Conservation (phyloP, 1,284 basidiomycete species). For the Leccinum subrobustum region DNA sequence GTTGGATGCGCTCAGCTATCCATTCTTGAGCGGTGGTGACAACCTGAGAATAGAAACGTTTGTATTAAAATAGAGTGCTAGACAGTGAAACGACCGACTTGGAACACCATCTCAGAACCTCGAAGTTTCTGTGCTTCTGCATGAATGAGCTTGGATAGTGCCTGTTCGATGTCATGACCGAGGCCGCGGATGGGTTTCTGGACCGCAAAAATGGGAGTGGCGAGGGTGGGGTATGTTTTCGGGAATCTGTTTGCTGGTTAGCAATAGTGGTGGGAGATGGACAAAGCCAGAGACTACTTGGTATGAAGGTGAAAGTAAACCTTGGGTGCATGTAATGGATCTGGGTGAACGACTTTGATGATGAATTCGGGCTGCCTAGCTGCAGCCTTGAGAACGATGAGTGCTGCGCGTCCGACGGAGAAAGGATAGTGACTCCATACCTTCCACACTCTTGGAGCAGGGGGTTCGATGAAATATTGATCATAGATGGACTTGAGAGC, state of each 20-base stretch:
- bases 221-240: constrained; percentile 71
- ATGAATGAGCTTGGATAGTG: constrained; percentile 56
- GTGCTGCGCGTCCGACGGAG: constrained; percentile 9
- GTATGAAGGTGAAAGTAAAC: constrained; percentile 64
- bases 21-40: constrained; percentile 68
- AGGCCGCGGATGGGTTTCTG: constrained; percentile 63
- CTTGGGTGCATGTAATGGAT: constrained; percentile 50
- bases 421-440: constrained; percentile 36
- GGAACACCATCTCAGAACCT: constrained; percentile 73
- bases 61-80: not conserved
- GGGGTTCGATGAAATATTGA: constrained; percentile 67
- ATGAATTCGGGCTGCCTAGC: constrained; percentile 68
- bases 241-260: constrained; percentile 52
- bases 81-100: constrained; percentile 41
- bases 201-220: constrained; percentile 64
- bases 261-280: not conserved
- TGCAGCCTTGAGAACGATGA: constrained; percentile 50
- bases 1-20: constrained; percentile 57
- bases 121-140: constrained; percentile 57
- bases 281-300: constrained; percentile 46
- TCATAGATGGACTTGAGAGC: constrained; percentile 76
- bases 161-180: constrained; percentile 49
- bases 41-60: constrained; percentile 42
- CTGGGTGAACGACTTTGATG: constrained; percentile 65
- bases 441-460: constrained; percentile 80